Conservation (phyloP, 257 asterid genomes). For the Solanum commersonii region DNA sequence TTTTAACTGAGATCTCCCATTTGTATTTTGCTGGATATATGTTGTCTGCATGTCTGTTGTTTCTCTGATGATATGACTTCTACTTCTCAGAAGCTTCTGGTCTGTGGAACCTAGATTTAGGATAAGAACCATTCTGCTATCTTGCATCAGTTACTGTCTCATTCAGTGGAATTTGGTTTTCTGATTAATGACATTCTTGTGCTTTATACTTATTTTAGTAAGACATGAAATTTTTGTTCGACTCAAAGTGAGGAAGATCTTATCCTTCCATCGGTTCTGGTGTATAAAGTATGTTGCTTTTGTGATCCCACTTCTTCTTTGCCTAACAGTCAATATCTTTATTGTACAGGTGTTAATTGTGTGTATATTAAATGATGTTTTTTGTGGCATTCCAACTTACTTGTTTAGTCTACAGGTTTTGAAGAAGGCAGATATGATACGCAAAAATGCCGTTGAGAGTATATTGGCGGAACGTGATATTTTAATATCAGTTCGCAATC, state of each 20-base stretch:
- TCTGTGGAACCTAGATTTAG: neutral
- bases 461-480: constrained; percentile 98
- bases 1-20: neutral
- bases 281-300: neutral
- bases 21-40: neutral
- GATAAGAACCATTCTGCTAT: neutral
- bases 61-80: neutral
- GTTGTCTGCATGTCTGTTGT: neutral
- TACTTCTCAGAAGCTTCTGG: neutral
- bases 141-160: neutral
- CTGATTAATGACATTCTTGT: neutral
- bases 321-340: neutral
- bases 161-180: neutral
- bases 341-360: neutral
- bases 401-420: constrained; percentile 54
- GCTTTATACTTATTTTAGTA: neutral
- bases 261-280: neutral
- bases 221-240: neutral
- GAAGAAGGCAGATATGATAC: constrained; percentile 96
- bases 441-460: constrained; percentile 99
- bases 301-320: neutral
- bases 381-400: neutral
- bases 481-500: constrained; percentile 94
- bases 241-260: neutral
- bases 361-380: neutral